These are phyloP conservation scores for Ramicandelaber brevisporus DNA, from an alignment of 192 early-diverging fungal species.

Conservation along the genomic window DNA sequence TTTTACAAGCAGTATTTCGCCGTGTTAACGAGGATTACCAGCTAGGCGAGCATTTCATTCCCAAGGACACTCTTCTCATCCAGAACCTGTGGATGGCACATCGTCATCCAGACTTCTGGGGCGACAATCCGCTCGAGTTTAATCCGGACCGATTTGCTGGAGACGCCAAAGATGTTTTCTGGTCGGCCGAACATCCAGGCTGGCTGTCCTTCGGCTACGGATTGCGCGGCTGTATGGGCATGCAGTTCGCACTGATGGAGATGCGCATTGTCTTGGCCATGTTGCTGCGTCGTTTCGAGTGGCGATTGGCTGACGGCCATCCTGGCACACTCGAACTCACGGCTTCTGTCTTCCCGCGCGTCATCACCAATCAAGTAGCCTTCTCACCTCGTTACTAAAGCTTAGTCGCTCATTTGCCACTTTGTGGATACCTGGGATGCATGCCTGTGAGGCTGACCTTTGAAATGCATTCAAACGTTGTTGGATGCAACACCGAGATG, in stretches of 20 bases:
- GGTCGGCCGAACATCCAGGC: no score
- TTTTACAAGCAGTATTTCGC: background rate
- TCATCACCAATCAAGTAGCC: no score
- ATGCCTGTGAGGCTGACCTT: no score
- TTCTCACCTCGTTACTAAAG: no score
- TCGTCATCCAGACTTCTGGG: slow-evolving; percentile 15
- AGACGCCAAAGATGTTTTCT: no score
- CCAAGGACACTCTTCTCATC: slow-evolving; percentile 10
- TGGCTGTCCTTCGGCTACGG: slow-evolving; percentile 26
- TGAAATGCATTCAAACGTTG: no score
- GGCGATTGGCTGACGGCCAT: slow-evolving; percentile 7
- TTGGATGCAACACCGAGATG: no score
- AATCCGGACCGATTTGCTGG: slow-evolving; percentile 23
- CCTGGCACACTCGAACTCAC: no score
- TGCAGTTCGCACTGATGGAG: slow-evolving; percentile 28
- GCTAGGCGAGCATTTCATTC: background rate
- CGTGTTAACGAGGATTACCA: slow-evolving; percentile 11
- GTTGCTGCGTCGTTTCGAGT: slow-evolving; percentile 16
- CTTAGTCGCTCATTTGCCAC: no score
- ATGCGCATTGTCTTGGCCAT: slow-evolving; percentile 23
- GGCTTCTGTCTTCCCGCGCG: no score
- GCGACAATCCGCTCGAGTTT: slow-evolving; percentile 13
- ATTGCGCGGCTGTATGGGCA: slow-evolving; percentile 25
- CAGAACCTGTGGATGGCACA: slow-evolving; percentile 15
- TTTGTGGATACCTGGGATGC: no score